Evolutionary conservation across 352 stramenopile species (phyloP), one percentile per base, ranked within the genome.

Genomic region (Pythium aphanidermatum): DNA sequence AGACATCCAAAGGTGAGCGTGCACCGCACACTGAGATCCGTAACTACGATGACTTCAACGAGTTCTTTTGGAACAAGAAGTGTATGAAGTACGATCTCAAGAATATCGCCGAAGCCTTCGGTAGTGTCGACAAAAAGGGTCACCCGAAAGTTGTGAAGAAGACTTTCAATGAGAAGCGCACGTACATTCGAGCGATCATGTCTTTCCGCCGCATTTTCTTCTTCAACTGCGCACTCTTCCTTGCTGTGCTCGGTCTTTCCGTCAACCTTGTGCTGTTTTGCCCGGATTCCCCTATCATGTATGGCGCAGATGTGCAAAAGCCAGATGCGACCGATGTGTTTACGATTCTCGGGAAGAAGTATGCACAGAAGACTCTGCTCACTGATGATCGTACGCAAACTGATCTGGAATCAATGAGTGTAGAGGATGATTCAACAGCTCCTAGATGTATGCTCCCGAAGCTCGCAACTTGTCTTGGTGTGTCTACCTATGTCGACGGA

Each of bases 21-120:
- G 78, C 81, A 8, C 48, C 76, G 11, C 81, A 93, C 51, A 36
- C 55, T 7, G 72, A 93, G 46, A 90, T 93, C 29, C 76, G 81
- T 12, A 91, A 91, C 61, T 93, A 93, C 55, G 81, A 93, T 32
- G 81, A 93, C 44, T 93, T 93, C 37, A 93, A 93, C 57, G 81
- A 93, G 62, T 93, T 91, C 32, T 93, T 93, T 52, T 93, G 81
- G 81, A 85, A 48, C 41, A 91, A 91, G 45, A 91, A 89, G 45
- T 91, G 78, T 29, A 51, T 93, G 28, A 90, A 88, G 59, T 91
- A 69, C 60, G 83, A 87, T 44, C 40, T 58, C 9, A 71, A 62
- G 28, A 79, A 43, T 17, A 90, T 93, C 28, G 59, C 59, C 24
- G 74, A 85, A 42, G 76, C 81, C 8, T 88, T 92, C 43, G 74